Base-by-base conservation (phyloP, 768 basidiomycete genomes). In the Goffeauzyma gilvescens region DNA sequence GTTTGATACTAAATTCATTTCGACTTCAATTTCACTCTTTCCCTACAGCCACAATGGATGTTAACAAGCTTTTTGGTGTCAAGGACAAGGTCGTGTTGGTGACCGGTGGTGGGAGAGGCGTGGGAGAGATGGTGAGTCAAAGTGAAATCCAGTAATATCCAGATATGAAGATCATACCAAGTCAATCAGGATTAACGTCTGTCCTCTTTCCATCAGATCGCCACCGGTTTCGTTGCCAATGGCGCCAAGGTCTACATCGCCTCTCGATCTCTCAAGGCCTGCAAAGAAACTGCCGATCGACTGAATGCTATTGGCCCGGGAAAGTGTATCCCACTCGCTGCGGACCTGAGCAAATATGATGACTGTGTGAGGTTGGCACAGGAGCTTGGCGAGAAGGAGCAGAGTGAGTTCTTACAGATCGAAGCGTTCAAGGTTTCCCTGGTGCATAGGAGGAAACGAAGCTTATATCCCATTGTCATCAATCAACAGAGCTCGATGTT, bases 221-320 rank as follows among this genome's bases (percentile, higher is more conserved):
- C 78, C 2, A 65, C 72, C 6, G 75, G 74, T 6, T 78, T 73
- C 52, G 69, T 78, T 17, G 66, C 60, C 42, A 78, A 76, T 46
- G 76, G 76, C 9, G 74, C 74, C 8, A 71, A 68, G 44, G 73
- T 74, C 28, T 79, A 78, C 60, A 78, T 78, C 51, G 69, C 74
- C 2, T 73, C 75, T 5, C 71, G 77, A 25, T 69, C 70, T 17
- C 65, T 62, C 5, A 66, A 69, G 46, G 72, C 71, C 20, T 74
- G 75, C 51, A 59, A 69, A 25, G 59, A 58, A 8, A 72, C 75
- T 2, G 74, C 74, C 4, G 53, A 62, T 6, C 69, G 74, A 54
- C 66, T 78, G 35, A 72, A 66, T 38, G 55, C 61, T 22, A 58
- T 68, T n/a, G 75, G 75, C 7, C 68, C 71, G 1, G 73, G 77